Conservation (phyloP, 2,329 filamentous ascomycete genomes). For the Dothideomycetes sp. region DNA sequence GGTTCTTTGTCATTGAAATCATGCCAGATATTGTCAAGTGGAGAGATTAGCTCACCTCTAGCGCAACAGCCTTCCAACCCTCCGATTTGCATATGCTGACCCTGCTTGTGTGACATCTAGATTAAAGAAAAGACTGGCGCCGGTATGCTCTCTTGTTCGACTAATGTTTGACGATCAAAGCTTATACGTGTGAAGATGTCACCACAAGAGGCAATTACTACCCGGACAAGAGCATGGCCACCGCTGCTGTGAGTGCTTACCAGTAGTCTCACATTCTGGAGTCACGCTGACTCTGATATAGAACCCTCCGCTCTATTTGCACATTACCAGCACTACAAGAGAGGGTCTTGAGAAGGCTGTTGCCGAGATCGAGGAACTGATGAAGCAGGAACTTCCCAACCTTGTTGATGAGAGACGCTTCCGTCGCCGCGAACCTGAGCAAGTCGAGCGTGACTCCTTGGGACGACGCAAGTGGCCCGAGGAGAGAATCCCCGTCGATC, state of each 20-base stretch:
- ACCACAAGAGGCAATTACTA: constrained; percentile 95
- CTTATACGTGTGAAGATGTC: constrained; percentile 77
- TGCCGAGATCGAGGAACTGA: constrained; percentile 81
- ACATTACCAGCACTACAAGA: constrained; percentile 87
- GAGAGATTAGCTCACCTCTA: constrained; percentile 36
- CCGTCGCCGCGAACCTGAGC: constrained; percentile 68
- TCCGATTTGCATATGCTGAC: constrained; percentile 89
- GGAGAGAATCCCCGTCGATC: constrained; percentile 80
- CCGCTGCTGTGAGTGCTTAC: constrained; percentile 60
- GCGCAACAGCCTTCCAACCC: constrained; percentile 23
- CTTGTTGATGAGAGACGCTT: constrained; percentile 91
- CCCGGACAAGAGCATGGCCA: constrained; percentile 96
- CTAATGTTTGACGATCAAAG: constrained; percentile 37
- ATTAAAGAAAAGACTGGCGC: constrained; percentile 99
- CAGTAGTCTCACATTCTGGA: background rate
- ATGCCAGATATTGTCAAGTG: constrained; percentile 14
- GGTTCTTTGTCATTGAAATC: constrained; percentile 14
- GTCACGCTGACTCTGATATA: constrained; percentile 25
- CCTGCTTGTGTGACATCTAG: constrained; percentile 77
- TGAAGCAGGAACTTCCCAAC: constrained; percentile 91
- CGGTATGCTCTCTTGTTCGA: constrained; percentile 66
- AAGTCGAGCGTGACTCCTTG: constrained; percentile 79
- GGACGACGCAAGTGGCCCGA: constrained; percentile 99
- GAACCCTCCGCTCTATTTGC: constrained; percentile 90
- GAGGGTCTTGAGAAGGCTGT: constrained; percentile 85